Evolutionary conservation across 768 basidiomycete species (phyloP).

Genomic region (Galerina marginata): DNA sequence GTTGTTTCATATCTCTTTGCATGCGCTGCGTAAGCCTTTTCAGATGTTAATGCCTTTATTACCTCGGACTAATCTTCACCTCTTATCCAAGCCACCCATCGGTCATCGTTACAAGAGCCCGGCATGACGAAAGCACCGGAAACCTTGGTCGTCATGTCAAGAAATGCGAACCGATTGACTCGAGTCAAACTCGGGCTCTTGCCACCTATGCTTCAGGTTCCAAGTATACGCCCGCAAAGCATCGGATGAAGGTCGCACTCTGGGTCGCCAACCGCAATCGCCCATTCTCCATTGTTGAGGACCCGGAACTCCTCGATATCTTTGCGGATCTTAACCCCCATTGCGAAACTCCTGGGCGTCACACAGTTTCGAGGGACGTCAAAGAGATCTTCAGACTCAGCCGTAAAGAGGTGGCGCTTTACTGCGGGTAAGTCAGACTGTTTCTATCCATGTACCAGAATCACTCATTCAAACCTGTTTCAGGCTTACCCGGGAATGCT

Average conservation of each 20-base stretch:
- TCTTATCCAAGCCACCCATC: neutral
- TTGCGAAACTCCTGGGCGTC: too few relatives aligned
- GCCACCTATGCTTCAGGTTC: neutral
- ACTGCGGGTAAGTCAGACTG: neutral
- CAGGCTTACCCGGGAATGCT: slow-evolving; percentile 24
- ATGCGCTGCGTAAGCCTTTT: too few relatives aligned
- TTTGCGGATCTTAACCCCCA: too few relatives aligned
- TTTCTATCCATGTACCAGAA: neutral
- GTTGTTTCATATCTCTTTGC: too few relatives aligned
- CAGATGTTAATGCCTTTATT: too few relatives aligned
- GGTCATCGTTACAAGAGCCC: neutral
- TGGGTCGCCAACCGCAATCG: too few relatives aligned
- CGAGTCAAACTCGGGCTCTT: neutral
- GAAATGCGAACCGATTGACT: neutral
- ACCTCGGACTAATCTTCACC: neutral
- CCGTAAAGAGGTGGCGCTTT: neutral
- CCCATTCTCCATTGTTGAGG: too few relatives aligned
- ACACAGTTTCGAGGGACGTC: neutral
- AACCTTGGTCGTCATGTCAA: neutral
- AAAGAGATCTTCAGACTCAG: neutral
- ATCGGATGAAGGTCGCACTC: neutral
- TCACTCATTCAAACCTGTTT: too few relatives aligned
- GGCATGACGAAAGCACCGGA: neutral
- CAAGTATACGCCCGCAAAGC: neutral
- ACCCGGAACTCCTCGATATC: too few relatives aligned